Base-by-base conservation (phyloP, 2,329 filamentous ascomycete species). In the Aspergillus vadensis region DNA sequence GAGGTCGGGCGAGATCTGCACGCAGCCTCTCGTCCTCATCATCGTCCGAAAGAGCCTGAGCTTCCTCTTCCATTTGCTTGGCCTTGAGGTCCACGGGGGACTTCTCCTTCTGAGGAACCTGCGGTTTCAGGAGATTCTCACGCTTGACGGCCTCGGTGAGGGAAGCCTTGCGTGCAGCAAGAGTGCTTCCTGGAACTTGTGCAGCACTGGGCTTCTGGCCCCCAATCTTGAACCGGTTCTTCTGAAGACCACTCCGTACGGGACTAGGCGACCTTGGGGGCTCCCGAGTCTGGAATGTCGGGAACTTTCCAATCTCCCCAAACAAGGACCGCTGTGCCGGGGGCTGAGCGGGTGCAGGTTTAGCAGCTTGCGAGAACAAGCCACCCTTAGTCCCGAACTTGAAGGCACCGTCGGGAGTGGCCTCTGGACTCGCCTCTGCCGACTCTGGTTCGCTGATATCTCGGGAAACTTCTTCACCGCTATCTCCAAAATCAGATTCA, bases 21-120 rank as follows among this genome's bases (percentile, higher is more conserved):
- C 77, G 80, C 15, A 82, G 71, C 58, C 73, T 73, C 60, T 81
- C 80, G 62, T 81, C 80, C 62, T 82, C 80, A 50, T 81, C 77
- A 58, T 82, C 80, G 38, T 79, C 77, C 5, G 74, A 75, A 27
- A 80, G 71, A n/a, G 71, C 69, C 21, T 78, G 68, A 21, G 67
- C 67, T 56, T 76, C 72, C 53, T 72, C 70, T 38, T 66, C 61
- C 36, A 70, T 63, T 14, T 67, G 70, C 54, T 74, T 69, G 19
- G 74, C 72, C 54, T 76, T 67, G 21, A 71, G 67, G 38, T 73
- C 69, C 23, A 69, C 65, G 43, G 71, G 72, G 21, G 66, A 66
- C 48, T 73, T 68, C 54, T 74, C 68, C 38, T 67, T 69, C 12
- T 62, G 61, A 21, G 64, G 25, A 36, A 36, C 32, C 50, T 67